Conservation (phyloP, 768 basidiomycete species). For the Symmetrospora coprosmae region DNA sequence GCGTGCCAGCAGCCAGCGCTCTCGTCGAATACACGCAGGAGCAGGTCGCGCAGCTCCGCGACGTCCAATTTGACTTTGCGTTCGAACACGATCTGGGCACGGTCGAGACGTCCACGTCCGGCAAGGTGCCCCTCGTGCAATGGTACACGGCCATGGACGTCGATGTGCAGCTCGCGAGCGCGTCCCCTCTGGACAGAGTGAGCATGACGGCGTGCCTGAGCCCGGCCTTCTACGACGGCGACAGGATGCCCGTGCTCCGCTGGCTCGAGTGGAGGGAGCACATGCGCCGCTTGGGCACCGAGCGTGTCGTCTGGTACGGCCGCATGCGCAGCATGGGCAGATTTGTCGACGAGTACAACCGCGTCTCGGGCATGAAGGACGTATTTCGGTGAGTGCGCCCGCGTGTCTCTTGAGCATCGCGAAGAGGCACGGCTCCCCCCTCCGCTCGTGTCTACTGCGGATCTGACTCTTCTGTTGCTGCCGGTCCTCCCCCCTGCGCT, state of each 20-base stretch:
- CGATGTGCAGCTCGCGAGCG: not conserved
- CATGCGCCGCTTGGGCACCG: conserved; percentile 2
- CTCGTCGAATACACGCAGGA: too few species aligned
- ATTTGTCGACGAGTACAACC: conserved; percentile 13
- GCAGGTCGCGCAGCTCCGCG: not conserved
- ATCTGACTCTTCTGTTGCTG: too few species aligned
- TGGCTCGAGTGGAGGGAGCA: conserved; percentile 21
- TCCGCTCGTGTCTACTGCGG: too few species aligned
- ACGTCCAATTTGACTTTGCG: conserved; percentile 2
- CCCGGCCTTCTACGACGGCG: conserved; percentile 9
- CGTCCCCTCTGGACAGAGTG: not conserved
- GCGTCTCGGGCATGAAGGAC: not conserved
- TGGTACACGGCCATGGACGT: not conserved
- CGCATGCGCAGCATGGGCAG: not conserved
- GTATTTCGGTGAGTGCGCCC: not conserved
- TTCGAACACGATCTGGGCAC: conserved; percentile 4
- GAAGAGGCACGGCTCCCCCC: too few species aligned
- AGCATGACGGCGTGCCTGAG: conserved; percentile 1
- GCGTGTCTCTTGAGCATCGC: too few species aligned
- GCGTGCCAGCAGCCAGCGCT: too few species aligned
- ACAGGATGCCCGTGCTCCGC: not conserved
- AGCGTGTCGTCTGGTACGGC: conserved; percentile 12
- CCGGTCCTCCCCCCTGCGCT: not conserved
- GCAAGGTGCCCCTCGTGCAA: not conserved
- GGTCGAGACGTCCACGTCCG: conserved; percentile 5